Evolutionary conservation across 1,139 yeast species (phyloP), one percentile per base, ranked within the genome.

Genomic region (Candida tetrigidarum): DNA sequence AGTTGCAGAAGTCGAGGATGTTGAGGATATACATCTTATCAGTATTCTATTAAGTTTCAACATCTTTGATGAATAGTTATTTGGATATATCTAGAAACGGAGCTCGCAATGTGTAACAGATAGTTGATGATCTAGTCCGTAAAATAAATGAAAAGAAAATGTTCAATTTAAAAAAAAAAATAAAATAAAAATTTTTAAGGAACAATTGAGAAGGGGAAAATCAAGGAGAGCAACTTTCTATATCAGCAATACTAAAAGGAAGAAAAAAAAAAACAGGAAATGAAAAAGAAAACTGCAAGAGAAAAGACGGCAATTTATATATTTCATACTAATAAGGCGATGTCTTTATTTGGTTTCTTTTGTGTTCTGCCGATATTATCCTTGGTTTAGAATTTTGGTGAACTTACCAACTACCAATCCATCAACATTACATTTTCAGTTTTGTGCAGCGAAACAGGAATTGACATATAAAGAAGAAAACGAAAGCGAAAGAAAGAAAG

Each of bases 11-110:
- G 37, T 10, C 8, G 39, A 36, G n/a, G 18, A n/a, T n/a, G n/a
- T n/a, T n/a, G n/a, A n/a, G n/a, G n/a, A n/a, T n/a, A n/a, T 12
- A 26, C 16, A 36, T 26, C 39, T 28, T 11, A 27, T 12, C 25
- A 25, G 30, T 28, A 26, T 26, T 26, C 39, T 36, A 27, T 20
- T 27, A 18, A 36, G 12, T 20, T 16, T 36, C 27, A 36, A 36
- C 39, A 36, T 36, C 6, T 34, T n/a, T n/a, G 25, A 34, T 12
- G 37, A 34, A 34, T 34, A 34, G 16, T 29, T 29, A 29, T 29
- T 12, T 11, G 16, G 2, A 4, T 9, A 30, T 4, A 30, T 7
- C 4, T 10, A 10, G 12, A 14, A 22, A 14, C 10, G 16, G 19
- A 19, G 14, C n/a, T 10, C 10, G 28, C 12, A 16, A 7, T 29